Base-by-base conservation (phyloP, 176 grass and related monocot genomes). In the Eleusine indica region DNA sequence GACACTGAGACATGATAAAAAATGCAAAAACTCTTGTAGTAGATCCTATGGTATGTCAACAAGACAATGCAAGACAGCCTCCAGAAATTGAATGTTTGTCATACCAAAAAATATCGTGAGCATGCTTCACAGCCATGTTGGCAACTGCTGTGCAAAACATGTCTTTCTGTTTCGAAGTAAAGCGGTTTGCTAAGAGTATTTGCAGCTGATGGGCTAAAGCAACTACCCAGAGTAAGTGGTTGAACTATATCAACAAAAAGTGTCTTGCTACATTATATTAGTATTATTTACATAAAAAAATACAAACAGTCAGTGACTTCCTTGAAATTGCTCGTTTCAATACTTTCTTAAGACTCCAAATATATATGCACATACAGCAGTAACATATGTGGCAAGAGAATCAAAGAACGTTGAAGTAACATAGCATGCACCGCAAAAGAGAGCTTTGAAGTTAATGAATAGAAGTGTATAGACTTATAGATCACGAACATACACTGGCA, bases 401-500 rank as follows among this genome's bases (percentile, higher is more conserved):
- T 82, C 30, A 67, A 86, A 32, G 15, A 73, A 49, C 57, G 21
- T 25, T 67, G 21, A 57, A 71, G 18, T 44, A 88, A 58, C 56
- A 60, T 35, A 42, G 30, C 2, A 77, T 85, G 43, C 42, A 70
- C 14, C 48, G 52, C 52, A 43, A 78, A 68, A 42, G 17, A 38
- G 16, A 84, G 21, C 21, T 53, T 76, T 70, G 70, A 83, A 49
- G 58, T 65, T 38, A 58, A 75, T 60, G 16, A 74, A 9, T 25
- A 60, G 9, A 66, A 29, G 14, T 44, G 32, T 32, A 32, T 75
- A 35, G 25, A 73, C 74, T 81, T 32, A 42, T 42, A 76, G 37
- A 71, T 58, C 49, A 35, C 77, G 3, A 86, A 82, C 85, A 54
- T 98, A 98, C 96, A 95, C 89, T 88, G 96, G 87, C 37, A 98